Conservation (phyloP, 495 filamentous ascomycete species). For the Cladorrhinum samala region DNA sequence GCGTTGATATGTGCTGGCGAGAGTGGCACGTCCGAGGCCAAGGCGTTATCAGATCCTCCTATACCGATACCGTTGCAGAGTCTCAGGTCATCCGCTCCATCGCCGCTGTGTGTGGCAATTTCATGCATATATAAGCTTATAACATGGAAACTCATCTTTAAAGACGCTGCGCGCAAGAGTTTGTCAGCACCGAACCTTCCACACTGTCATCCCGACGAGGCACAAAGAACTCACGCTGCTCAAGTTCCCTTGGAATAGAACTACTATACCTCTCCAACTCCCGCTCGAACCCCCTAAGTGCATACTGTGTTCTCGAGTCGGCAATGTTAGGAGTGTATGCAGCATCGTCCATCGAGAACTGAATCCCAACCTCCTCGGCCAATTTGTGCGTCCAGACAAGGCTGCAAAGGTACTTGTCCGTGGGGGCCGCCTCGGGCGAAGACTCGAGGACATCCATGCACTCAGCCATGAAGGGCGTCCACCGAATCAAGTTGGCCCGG, state of each 20-base stretch:
- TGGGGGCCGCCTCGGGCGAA: conserved; percentile 62
- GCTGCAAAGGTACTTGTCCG: conserved; percentile 67
- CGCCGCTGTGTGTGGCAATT: conserved; percentile 67
- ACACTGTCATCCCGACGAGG: not conserved
- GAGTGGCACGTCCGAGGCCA: conserved; percentile 39
- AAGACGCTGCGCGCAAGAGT: conserved; percentile 37
- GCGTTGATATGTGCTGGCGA: conserved; percentile 63
- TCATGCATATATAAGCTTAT: conserved; percentile 82
- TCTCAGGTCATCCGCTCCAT: conserved; percentile 57
- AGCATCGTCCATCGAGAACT: conserved; percentile 73
- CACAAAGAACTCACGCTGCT: conserved; percentile 38
- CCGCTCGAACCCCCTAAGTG: conserved; percentile 68
- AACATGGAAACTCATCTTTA: conserved; percentile 56
- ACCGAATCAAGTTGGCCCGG: conserved; percentile 74
- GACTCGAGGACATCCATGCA: conserved; percentile 68
- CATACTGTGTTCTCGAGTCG: conserved; percentile 67
- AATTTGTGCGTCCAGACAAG: conserved; percentile 73
- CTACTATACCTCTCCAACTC: conserved; percentile 64
- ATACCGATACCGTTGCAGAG: conserved; percentile 25
- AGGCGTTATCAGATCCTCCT: conserved; percentile 36
- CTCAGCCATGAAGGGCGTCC: conserved; percentile 80
- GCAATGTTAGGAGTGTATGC: conserved; percentile 57
- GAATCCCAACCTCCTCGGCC: conserved; percentile 70
- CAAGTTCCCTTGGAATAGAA: conserved; percentile 44
- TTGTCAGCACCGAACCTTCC: not conserved